These are phyloP conservation scores for Talaromyces sp. DNA, from an alignment of 2,329 filamentous ascomycete genomes.

Conservation along the genomic window DNA sequence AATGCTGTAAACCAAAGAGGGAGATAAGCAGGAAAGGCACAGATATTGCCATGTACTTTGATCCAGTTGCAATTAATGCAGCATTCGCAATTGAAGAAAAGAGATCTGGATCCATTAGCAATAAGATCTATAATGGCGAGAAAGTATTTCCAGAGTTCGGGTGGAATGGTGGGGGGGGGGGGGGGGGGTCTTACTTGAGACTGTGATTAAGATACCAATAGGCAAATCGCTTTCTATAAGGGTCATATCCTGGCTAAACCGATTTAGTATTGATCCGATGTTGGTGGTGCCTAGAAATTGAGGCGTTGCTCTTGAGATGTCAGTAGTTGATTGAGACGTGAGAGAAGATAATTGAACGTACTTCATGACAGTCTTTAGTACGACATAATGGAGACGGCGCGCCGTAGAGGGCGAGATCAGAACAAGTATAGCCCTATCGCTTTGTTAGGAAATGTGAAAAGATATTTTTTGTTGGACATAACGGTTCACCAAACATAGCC, in stretches of 20 bases:
- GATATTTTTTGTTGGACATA: neutral
- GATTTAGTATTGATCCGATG: conserved; percentile 27
- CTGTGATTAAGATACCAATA: conserved; percentile 34
- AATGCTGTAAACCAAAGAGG: conserved; percentile 50
- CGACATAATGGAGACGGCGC: conserved; percentile 22
- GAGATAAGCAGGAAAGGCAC: conserved; percentile 47
- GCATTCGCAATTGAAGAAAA: conserved; percentile 41
- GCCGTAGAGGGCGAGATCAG: conserved; percentile 7
- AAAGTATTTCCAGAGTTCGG: neutral
- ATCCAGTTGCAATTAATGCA: conserved; percentile 43
- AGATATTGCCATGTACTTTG: conserved; percentile 45
- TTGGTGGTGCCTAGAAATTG: conserved; percentile 14
- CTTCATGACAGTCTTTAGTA: conserved; percentile 51
- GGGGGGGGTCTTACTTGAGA: conserved; percentile 24
- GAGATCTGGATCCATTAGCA: conserved; percentile 11
- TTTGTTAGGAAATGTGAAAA: neutral
- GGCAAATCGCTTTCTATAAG: conserved; percentile 43
- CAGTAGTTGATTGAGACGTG: conserved; percentile 38
- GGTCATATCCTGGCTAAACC: conserved; percentile 38
- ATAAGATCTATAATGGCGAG: neutral
- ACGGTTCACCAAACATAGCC: conserved; percentile 22
- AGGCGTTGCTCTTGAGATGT: neutral
- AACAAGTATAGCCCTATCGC: neutral
- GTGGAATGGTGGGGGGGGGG: neutral
- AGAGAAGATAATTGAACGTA: conserved; percentile 42